A percentile compares a stretch with the other conserved stretches of the same genome.
Conservation (phyloP, 179 eudicot genomes). For the Heliamphora pulchella region DNA sequence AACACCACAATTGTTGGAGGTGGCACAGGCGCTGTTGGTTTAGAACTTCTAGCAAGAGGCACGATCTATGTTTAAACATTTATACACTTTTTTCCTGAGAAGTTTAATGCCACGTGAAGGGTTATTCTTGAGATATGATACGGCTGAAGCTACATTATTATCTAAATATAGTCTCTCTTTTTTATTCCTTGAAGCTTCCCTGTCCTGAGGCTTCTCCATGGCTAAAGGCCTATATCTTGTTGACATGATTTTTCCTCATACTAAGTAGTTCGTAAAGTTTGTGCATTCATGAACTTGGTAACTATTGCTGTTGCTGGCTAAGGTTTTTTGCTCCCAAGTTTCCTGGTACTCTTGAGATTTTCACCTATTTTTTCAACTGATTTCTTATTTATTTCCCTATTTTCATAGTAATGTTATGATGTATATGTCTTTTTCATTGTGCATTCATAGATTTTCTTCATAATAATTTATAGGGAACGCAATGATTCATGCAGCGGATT, state of each 20-base stretch:
- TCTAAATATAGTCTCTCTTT: background rate
- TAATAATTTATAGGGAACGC: constrained; percentile 46
- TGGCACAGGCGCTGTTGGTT: background rate
- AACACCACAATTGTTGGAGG: background rate
- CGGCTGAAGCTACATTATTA: background rate
- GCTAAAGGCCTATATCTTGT: background rate
- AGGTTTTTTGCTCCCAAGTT: background rate
- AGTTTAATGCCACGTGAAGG: background rate
- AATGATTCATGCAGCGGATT: constrained; percentile 36
- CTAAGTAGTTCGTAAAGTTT: background rate
- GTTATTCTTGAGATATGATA: background rate
- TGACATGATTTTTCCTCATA: background rate
- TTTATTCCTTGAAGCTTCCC: background rate
- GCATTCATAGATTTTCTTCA: background rate
- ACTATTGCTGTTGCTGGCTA: background rate
- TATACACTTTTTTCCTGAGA: background rate
- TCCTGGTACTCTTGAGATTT: background rate
- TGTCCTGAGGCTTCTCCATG: background rate
- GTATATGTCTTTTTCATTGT: background rate
- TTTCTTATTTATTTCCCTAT: background rate
- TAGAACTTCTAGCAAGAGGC: background rate
- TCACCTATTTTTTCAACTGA: background rate
- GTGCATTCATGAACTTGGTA: background rate
- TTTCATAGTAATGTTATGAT: background rate
- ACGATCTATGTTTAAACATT: background rate